phyloP scores from a whole-genome alignment of 2,329 filamentous ascomycete genomes.

The Colletotrichum godetiae region DNA sequence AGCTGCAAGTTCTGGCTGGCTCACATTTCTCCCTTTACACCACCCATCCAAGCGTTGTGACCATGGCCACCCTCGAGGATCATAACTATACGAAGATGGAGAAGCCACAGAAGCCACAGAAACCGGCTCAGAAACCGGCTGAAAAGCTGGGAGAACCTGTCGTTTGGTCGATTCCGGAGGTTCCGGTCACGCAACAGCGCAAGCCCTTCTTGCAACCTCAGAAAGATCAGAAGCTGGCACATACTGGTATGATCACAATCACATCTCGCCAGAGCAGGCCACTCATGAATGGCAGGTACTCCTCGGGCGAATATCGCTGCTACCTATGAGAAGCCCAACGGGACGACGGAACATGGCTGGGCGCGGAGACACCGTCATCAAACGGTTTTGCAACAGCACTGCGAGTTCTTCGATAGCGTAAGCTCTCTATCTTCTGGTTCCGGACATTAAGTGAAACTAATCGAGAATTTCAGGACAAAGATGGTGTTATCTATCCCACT shows the following conservation, averaged over 20 bases:
- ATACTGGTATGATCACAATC: conserved; percentile 38
- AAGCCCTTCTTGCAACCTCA: conserved; percentile 44
- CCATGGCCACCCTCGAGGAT: conserved; percentile 10
- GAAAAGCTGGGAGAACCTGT: conserved; percentile 10
- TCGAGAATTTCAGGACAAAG: conserved; percentile 42
- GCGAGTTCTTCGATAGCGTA: conserved; percentile 54
- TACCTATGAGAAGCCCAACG: conserved; percentile 46
- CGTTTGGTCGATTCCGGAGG: conserved; percentile 29
- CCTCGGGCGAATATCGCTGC: conserved; percentile 49
- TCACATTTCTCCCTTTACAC: not conserved
- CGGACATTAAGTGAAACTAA: not conserved
- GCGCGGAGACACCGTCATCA: conserved; percentile 44
- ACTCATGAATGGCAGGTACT: conserved; percentile 39
- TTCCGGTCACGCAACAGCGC: conserved; percentile 42
- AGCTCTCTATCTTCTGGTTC: not conserved
- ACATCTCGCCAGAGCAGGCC: not conserved
- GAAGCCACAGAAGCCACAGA: not conserved
- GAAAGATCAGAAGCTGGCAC: conserved; percentile 40
- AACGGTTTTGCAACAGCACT: conserved; percentile 53
- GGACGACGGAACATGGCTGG: conserved; percentile 47
- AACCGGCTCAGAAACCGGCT: not conserved
- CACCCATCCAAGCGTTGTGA: not conserved
- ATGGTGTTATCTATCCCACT: conserved; percentile 51
- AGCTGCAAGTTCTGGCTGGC: not conserved
- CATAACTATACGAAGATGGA: not conserved